Conservation (phyloP, 768 basidiomycete species). For the Hydnum rufescens region DNA sequence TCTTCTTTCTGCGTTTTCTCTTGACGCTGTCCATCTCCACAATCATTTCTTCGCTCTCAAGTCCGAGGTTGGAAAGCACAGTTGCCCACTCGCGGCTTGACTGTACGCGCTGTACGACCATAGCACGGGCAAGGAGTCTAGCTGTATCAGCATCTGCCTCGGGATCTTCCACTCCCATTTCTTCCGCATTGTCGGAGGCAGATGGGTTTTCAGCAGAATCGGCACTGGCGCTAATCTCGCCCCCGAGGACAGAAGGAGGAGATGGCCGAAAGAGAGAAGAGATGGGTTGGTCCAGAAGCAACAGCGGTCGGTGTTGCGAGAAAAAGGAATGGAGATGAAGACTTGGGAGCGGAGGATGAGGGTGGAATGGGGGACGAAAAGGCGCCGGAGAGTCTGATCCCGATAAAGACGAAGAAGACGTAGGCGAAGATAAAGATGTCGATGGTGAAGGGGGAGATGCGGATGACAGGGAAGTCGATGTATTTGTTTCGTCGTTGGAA, state of each 20-base stretch:
- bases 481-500: background rate
- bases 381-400: background rate
- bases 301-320: slow-evolving; percentile 57
- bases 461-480: background rate
- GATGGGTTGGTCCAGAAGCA: slow-evolving; percentile 43
- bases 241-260: background rate
- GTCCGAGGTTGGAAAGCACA: slow-evolving; percentile 41
- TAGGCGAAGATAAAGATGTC: background rate
- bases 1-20: slow-evolving; percentile 80
- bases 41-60: slow-evolving; percentile 31
- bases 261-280: slow-evolving; percentile 5
- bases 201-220: slow-evolving; percentile 9
- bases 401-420: slow-evolving; percentile 1
- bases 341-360: slow-evolving; percentile 38
- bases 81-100: slow-evolving; percentile 48
- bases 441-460: slow-evolving; percentile 1
- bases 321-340: slow-evolving; percentile 75
- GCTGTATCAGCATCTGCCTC: slow-evolving; percentile 69
- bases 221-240: background rate
- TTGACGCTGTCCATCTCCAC: slow-evolving; percentile 62
- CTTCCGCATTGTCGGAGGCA: slow-evolving; percentile 11
- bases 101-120: slow-evolving; percentile 47
- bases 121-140: slow-evolving; percentile 52
- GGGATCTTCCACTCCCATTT: slow-evolving; percentile 13
- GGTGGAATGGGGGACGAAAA: slow-evolving; percentile 11